Evolutionary conservation across 1,284 basidiomycete species (phyloP).

Genomic region (Puccinia coronata): DNA sequence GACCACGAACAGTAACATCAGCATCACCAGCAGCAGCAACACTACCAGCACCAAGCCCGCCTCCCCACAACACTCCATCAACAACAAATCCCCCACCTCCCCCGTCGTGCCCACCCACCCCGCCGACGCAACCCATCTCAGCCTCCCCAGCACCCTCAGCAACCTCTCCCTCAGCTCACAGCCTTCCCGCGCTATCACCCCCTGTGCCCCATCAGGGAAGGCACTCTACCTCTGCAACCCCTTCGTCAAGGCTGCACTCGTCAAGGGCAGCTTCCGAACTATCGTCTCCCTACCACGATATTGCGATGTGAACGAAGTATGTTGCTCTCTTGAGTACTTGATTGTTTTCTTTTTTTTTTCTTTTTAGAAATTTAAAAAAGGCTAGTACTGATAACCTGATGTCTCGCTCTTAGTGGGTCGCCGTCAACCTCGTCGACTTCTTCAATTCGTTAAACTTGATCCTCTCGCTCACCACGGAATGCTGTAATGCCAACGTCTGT

Average conservation of each 20-base stretch:
- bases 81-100: constrained; percentile 31
- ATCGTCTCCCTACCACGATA: constrained; percentile 95
- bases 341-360: neutral
- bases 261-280: constrained; percentile 98
- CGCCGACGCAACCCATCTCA: neutral
- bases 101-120: neutral
- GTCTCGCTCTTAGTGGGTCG: constrained; percentile 84
- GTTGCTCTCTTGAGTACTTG: too few relatives aligned
- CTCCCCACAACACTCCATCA: constrained; percentile 34
- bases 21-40: neutral
- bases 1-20: constrained; percentile 7
- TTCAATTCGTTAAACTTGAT: constrained; percentile 97
- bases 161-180: constrained; percentile 30
- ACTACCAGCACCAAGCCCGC: neutral
- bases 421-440: constrained; percentile 70
- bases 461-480: constrained; percentile 91
- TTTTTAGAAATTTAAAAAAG: too few relatives aligned
- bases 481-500: constrained; percentile 85
- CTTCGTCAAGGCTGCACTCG: constrained; percentile 92
- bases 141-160: constrained; percentile 24
- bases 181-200: constrained; percentile 32
- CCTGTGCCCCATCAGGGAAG: constrained; percentile 57
- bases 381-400: too few relatives aligned
- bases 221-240: constrained; percentile 89
- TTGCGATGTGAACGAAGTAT: constrained; percentile 55